Evolutionary conservation across 768 basidiomycete genomes (phyloP).

Genomic region (Lentinula raphanica): DNA sequence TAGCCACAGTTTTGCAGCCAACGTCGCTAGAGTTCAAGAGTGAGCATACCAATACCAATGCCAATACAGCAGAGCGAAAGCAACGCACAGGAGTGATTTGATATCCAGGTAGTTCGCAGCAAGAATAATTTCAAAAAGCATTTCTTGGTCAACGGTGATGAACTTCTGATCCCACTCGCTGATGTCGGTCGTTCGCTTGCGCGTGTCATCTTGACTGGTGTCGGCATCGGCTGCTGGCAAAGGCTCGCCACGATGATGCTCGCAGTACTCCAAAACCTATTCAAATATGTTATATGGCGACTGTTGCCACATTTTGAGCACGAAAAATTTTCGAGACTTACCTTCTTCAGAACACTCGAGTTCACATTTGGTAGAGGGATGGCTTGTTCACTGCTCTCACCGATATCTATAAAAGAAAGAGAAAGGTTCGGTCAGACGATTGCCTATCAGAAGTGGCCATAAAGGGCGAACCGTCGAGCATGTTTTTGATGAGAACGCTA

Average conservation of each 20-base stretch:
- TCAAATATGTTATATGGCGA: background rate
- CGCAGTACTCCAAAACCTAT: slow-evolving; percentile 98
- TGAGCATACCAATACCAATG: background rate
- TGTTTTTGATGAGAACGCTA: slow-evolving; percentile 96
- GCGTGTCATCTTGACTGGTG: slow-evolving; percentile 83
- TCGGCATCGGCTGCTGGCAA: slow-evolving; percentile 81
- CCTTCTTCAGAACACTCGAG: slow-evolving; percentile 91
- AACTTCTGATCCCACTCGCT: slow-evolving; percentile 99
- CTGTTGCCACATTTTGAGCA: background rate
- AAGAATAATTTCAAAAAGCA: slow-evolving; percentile 99
- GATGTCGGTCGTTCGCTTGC: slow-evolving; percentile 98
- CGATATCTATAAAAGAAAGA: slow-evolving; percentile 59
- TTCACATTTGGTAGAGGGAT: slow-evolving; percentile 95
- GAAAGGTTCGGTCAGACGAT: slow-evolving; percentile 8
- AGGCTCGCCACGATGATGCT: slow-evolving; percentile 97
- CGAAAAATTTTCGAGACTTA: slow-evolving; percentile 20
- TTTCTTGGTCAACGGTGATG: slow-evolving; percentile 98
- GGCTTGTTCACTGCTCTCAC: slow-evolving; percentile 81
- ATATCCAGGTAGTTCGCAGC: slow-evolving; percentile 99
- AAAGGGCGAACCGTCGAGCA: slow-evolving; percentile 83
- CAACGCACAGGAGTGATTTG: slow-evolving; percentile 88
- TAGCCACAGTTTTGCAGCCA: slow-evolving; percentile 97
- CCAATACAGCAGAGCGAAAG: slow-evolving; percentile 3
- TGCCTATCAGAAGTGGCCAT: background rate
- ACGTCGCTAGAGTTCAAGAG: slow-evolving; percentile 61